A percentile compares a stretch with the other conserved stretches of the same genome.
These are phyloP conservation scores for Elsinoe fawcettii DNA, from an alignment of 2,329 filamentous ascomycete genomes.

Conservation along the genomic window DNA sequence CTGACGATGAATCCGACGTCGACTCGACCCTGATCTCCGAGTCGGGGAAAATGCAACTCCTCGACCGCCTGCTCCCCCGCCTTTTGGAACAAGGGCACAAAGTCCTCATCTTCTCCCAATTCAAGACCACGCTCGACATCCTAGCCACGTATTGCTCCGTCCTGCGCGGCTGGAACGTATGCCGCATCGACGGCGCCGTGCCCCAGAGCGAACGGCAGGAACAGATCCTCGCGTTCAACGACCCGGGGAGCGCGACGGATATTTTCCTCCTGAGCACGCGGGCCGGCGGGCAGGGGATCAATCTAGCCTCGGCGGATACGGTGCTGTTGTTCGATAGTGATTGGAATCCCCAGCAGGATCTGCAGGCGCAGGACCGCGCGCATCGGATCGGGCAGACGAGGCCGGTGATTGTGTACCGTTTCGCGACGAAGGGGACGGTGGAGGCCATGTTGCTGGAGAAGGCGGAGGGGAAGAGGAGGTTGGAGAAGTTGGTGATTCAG, in stretches of 20 bases:
- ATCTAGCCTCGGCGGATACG: conserved; percentile 82
- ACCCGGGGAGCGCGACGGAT: conserved; percentile 38
- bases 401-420: conserved; percentile 86
- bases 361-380: conserved; percentile 91
- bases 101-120: conserved; percentile 92
- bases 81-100: conserved; percentile 74
- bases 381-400: conserved; percentile 90
- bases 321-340: conserved; percentile 85
- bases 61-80: conserved; percentile 73
- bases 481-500: conserved; percentile 92
- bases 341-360: conserved; percentile 94
- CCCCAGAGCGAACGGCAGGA: conserved; percentile 53
- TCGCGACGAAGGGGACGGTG: conserved; percentile 87
- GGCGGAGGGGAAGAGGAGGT: conserved; percentile 80
- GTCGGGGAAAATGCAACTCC: conserved; percentile 90
- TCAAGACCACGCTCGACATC: conserved; percentile 88
- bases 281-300: conserved; percentile 92
- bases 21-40: conserved; percentile 79
- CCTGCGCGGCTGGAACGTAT: conserved; percentile 72
- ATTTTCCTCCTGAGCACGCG: conserved; percentile 85
- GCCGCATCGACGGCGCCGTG: conserved; percentile 85
- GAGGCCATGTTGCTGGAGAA: conserved; percentile 80
- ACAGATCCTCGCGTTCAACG: conserved; percentile 45
- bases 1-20: conserved; percentile 47
- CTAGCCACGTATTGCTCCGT: conserved; percentile 74